Evolutionary conservation across 2,329 filamentous ascomycete genomes (phyloP).

Genomic region (Onygena corvina): DNA sequence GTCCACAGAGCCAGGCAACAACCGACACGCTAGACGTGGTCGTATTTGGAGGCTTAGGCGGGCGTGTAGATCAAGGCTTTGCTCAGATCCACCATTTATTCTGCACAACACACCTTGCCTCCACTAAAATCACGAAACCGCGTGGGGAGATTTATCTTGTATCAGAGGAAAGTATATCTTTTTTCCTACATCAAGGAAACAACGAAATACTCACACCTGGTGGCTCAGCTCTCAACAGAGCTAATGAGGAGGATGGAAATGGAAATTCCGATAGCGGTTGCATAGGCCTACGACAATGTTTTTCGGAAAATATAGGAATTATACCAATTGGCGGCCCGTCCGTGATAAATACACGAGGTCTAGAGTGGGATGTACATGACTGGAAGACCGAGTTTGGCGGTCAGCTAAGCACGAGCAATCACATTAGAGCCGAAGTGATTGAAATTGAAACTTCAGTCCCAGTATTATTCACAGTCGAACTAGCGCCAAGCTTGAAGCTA

Average conservation of each 20-base stretch:
- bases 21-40: constrained; percentile 50
- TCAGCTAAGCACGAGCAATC: constrained; percentile 68
- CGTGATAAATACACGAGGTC: constrained; percentile 62
- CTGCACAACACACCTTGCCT: constrained; percentile 19
- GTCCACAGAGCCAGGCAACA: constrained; percentile 6
- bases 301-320: constrained; percentile 74
- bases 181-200: constrained; percentile 57
- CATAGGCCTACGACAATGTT: constrained; percentile 29
- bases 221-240: constrained; percentile 15
- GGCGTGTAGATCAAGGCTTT: constrained; percentile 83
- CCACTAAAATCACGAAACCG: constrained; percentile 1
- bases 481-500: constrained; percentile 34
- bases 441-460: constrained; percentile 51
- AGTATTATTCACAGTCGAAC: constrained; percentile 64
- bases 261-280: constrained; percentile 2
- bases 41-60: constrained; percentile 71
- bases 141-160: constrained; percentile 60
- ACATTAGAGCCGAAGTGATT: constrained; percentile 51
- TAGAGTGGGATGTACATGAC: constrained; percentile 80
- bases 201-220: constrained; percentile 57
- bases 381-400: constrained; percentile 70
- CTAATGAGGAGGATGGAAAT: neutral
- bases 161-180: constrained; percentile 68
- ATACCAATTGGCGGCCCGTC: constrained; percentile 71
- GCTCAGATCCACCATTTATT: constrained; percentile 79